Evolutionary conservation across 192 early-diverging fungal species (phyloP), one percentile per base, ranked within the genome.

Genomic region (Allomyces macrogynus): DNA sequence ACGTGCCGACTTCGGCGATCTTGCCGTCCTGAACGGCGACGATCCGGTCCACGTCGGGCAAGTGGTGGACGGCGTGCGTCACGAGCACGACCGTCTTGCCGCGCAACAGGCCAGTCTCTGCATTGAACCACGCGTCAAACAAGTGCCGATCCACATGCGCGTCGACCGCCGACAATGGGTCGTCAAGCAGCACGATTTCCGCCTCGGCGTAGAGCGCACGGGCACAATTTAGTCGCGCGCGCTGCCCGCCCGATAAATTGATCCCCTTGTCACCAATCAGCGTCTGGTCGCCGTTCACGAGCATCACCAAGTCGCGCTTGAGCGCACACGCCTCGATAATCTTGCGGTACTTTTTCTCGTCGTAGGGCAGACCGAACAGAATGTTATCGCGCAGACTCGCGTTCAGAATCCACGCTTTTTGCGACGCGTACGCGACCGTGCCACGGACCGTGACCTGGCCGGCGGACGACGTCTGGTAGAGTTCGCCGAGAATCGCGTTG

Each of bases 231-330:
- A 89, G 77, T 43, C 87, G 77, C 3, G 83, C 78, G 67, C 78
- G 81, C 60, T 84, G 81, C 62, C 83, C 83, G 26, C 83, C 83
- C 24, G 76, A 78, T 57, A 85, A 67, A 16, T 76, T 82, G 61
- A 85, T 80, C 10, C 83, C 80, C 75, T 82, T 83, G 63, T 83
- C 82, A 64, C 85, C 80, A 67, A 87, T 81, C 67, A 80, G 74
- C 4, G 90, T 92, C 72, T 84, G 70, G 73, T 99, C 95, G 12
- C 92, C 93, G 22, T 80, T 85, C 12, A 85, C 75, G 61, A 97
- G 71, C n/a, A 92, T 89, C 20, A 81, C 85, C 42, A 99, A 74
- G 78, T 99, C 95, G n/a, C 78, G 79, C 27, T 76, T 80, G 42
- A 99, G 76, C 20, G 87, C 85, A 72, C 93, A 99, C 22, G 87